Evolutionary conservation across 768 basidiomycete genomes (phyloP).

Genomic region (Naganishia antarctica): DNA sequence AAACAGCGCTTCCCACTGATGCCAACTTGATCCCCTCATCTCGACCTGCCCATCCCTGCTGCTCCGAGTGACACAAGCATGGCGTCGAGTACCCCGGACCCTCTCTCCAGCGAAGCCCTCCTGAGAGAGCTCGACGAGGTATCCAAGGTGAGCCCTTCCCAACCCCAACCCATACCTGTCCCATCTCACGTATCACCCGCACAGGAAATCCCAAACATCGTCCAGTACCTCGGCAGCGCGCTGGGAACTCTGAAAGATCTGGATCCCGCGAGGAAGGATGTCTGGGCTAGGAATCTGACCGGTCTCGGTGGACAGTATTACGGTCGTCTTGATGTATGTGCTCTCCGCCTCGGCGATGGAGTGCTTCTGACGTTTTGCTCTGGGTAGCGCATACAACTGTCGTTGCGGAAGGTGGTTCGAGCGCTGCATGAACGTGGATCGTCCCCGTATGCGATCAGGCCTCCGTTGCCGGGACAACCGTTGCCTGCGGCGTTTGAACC

Average conservation of each 20-base stretch:
- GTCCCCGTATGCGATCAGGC: constrained; percentile 7
- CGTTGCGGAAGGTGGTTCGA: constrained; percentile 19
- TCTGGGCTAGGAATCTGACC: constrained; percentile 24
- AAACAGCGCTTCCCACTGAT: neutral
- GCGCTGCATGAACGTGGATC: constrained; percentile 9
- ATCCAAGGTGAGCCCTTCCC: neutral
- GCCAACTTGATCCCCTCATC: neutral
- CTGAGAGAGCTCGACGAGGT: constrained; percentile 8
- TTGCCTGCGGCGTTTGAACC: neutral
- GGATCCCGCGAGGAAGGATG: constrained; percentile 20
- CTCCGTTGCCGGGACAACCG: neutral
- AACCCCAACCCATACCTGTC: neutral
- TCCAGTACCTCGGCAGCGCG: constrained; percentile 23
- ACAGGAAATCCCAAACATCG: constrained; percentile 25
- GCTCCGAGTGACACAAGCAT: neutral
- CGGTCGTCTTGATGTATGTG: constrained; percentile 22
- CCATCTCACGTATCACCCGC: neutral
- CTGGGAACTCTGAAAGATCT: constrained; percentile 19
- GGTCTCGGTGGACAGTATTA: constrained; percentile 27
- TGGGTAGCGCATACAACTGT: constrained; percentile 8
- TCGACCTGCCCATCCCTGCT: neutral
- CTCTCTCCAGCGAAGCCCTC: constrained; percentile 1
- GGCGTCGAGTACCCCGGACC: neutral
- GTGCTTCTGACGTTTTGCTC: neutral
- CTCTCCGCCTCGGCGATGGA: neutral